phyloP scores from a whole-genome alignment of 1,284 basidiomycete species.

The Papiliotrema terrestris region DNA sequence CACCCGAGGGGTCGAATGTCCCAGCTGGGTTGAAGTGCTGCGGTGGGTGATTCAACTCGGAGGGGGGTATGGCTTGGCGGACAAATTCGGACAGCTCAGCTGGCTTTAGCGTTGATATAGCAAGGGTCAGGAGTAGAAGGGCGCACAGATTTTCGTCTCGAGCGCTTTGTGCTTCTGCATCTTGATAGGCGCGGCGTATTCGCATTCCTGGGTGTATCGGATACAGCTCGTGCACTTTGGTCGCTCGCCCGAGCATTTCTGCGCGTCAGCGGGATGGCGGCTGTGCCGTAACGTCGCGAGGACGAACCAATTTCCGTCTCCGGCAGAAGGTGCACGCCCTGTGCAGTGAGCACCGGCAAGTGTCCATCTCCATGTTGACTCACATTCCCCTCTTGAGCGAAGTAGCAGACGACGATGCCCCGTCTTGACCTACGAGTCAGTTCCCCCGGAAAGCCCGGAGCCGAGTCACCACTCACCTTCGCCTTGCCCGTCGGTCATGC shows the following conservation, averaged over 20 bases:
- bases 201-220: slow-evolving; percentile 35
- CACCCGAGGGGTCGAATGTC: too few species aligned
- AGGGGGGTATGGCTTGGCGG: neutral
- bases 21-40: too few species aligned
- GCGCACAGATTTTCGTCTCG: slow-evolving; percentile 2
- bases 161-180: neutral
- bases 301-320: slow-evolving; percentile 30
- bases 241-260: slow-evolving; percentile 29
- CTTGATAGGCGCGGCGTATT: slow-evolving; percentile 22
- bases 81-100: neutral
- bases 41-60: too few species aligned
- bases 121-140: neutral
- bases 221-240: slow-evolving; percentile 36
- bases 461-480: neutral
- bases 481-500: neutral
- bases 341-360: neutral
- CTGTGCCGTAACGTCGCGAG: too few species aligned
- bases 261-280: too few species aligned
- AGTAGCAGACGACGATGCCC: neutral
- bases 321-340: slow-evolving; percentile 44
- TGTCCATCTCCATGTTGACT: too few species aligned
- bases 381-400: slow-evolving; percentile 4
- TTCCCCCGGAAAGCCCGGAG: too few species aligned
- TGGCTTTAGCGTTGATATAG: too few species aligned
- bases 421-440: too few species aligned